Conservation (phyloP, 2,329 filamentous ascomycete species). For the Exserohilum turcica region DNA sequence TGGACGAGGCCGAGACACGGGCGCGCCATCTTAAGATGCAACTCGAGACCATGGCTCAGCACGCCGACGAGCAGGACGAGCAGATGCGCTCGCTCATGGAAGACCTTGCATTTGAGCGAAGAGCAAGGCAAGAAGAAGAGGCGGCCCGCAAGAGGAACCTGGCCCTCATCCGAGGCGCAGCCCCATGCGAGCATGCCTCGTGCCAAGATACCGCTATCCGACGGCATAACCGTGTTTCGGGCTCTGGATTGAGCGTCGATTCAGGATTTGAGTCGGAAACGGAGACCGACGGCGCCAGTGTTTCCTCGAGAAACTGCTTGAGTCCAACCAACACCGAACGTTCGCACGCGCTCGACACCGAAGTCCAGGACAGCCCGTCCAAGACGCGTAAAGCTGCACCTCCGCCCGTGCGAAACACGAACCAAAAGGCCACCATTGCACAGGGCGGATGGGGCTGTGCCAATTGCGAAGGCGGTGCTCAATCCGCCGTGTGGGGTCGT, state of each 20-base stretch:
- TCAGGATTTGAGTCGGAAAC: constrained; percentile 65
- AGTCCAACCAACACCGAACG: constrained; percentile 42
- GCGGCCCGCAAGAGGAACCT: constrained; percentile 41
- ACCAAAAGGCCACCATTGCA: constrained; percentile 44
- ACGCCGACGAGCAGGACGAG: constrained; percentile 61
- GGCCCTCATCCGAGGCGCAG: constrained; percentile 32
- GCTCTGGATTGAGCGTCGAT: constrained; percentile 52
- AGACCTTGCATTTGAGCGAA: constrained; percentile 43
- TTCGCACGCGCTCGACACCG: constrained; percentile 44
- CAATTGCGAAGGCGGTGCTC: constrained; percentile 46
- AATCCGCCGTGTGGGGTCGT: constrained; percentile 57
- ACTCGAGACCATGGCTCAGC: constrained; percentile 63
- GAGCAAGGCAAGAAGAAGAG: constrained; percentile 43
- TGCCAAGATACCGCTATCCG: constrained; percentile 24
- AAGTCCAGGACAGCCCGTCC: constrained; percentile 37
- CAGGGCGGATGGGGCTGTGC: constrained; percentile 40
- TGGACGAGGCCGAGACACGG: constrained; percentile 64
- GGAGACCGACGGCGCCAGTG: constrained; percentile 55
- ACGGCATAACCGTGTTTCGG: constrained; percentile 42
- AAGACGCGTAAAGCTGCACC: constrained; percentile 41
- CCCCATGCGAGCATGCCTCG: constrained; percentile 22
- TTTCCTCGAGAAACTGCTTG: constrained; percentile 47
- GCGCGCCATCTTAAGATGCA: constrained; percentile 64
- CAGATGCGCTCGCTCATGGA: constrained; percentile 52
- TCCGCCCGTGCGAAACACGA: constrained; percentile 33